These are phyloP conservation scores for Hymenoscyphus fructigenus DNA, from an alignment of 2,329 filamentous ascomycete species.

Conservation along the genomic window DNA sequence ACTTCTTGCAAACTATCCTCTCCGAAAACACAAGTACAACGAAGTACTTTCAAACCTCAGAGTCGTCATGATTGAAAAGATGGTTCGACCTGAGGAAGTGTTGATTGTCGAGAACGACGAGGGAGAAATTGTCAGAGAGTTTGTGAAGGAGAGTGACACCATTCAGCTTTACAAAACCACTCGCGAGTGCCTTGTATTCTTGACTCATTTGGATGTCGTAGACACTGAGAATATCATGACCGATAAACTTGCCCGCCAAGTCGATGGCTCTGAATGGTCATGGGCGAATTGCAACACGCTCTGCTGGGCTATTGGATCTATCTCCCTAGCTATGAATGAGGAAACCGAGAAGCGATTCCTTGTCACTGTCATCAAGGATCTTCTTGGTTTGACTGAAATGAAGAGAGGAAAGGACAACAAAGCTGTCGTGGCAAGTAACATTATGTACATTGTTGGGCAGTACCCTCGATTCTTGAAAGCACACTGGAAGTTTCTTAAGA, in stretches of 20 bases:
- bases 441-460: conserved; percentile 99
- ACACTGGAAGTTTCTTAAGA: conserved; percentile 99
- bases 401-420: conserved; percentile 99
- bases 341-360: conserved; percentile 98
- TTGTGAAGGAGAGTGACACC: conserved; percentile 98
- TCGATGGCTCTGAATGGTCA: conserved; percentile 95
- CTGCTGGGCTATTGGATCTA: conserved; percentile 98
- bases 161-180: conserved; percentile 99
- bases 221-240: conserved; percentile 99
- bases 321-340: conserved; percentile 98
- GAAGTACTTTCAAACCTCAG: conserved; percentile 92
- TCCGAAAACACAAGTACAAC: conserved; percentile 97
- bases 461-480: conserved; percentile 98
- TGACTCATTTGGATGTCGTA: conserved; percentile 94
- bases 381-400: conserved; percentile 96
- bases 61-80: conserved; percentile 99
- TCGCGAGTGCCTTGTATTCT: conserved; percentile 91
- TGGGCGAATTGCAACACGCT: conserved; percentile 99
- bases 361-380: conserved; percentile 97
- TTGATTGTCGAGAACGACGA: conserved; percentile 99
- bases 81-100: conserved; percentile 97
- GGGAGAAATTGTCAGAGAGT: conserved; percentile 97
- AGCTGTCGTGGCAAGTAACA: conserved; percentile 97
- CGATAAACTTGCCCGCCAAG: conserved; percentile 92
- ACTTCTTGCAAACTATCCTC: conserved; percentile 83